These are phyloP conservation scores for Nemania sp. DNA, from an alignment of 2,329 filamentous ascomycete species.

Conservation along the genomic window DNA sequence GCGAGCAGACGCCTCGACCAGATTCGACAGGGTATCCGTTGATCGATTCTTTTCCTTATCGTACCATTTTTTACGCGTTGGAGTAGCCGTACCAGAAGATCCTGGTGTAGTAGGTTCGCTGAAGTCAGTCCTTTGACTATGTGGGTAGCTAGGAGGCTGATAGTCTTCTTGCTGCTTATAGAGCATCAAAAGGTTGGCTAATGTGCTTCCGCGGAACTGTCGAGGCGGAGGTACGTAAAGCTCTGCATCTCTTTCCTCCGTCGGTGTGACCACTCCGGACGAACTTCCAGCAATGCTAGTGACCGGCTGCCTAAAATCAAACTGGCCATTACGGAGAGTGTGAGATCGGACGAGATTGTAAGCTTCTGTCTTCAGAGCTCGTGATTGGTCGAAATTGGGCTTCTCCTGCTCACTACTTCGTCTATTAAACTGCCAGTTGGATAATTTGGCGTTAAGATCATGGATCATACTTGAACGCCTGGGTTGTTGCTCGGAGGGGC, in stretches of 20 bases:
- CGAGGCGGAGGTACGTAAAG: slow-evolving; percentile 56
- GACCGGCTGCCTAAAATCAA: slow-evolving; percentile 30
- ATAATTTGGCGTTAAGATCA: slow-evolving; percentile 44
- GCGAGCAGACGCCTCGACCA: slow-evolving; percentile 60
- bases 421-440: slow-evolving; percentile 20
- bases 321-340: slow-evolving; percentile 48
- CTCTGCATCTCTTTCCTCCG: slow-evolving; percentile 55
- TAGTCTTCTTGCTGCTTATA: slow-evolving; percentile 56
- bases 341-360: slow-evolving; percentile 60
- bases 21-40: slow-evolving; percentile 60
- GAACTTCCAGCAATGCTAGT: slow-evolving; percentile 30
- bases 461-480: slow-evolving; percentile 51
- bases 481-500: slow-evolving; percentile 45
- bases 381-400: slow-evolving; percentile 43
- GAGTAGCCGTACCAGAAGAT: slow-evolving; percentile 57
- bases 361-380: slow-evolving; percentile 53
- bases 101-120: slow-evolving; percentile 52
- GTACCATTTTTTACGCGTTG: slow-evolving; percentile 61
- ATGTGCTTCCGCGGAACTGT: slow-evolving; percentile 59
- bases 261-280: slow-evolving; percentile 47
- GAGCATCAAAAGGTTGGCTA: slow-evolving; percentile 61
- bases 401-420: slow-evolving; percentile 29
- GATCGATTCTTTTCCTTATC: slow-evolving; percentile 61
- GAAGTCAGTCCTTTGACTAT: slow-evolving; percentile 47
- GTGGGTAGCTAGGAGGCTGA: slow-evolving; percentile 43